phyloP scores from a whole-genome alignment of 495 filamentous ascomycete genomes.

The Penicillium crystallinum region DNA sequence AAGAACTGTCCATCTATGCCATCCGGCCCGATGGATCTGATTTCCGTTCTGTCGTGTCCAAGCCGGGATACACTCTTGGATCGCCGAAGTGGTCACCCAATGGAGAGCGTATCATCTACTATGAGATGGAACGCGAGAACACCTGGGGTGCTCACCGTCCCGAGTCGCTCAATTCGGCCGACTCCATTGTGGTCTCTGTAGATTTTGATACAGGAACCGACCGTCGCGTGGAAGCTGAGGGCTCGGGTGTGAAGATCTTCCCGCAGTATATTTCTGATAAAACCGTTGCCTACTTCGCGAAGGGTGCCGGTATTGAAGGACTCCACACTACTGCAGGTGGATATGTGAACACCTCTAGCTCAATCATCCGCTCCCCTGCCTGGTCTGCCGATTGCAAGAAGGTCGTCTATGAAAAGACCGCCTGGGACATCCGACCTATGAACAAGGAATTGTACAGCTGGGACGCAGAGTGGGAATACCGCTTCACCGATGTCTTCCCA shows the following conservation, averaged over 20 bases:
- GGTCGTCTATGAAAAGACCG: slow-evolving; percentile 26
- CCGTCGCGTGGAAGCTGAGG: slow-evolving; percentile 11
- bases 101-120: slow-evolving; percentile 23
- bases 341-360: slow-evolving; percentile 14
- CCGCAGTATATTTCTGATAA: slow-evolving; percentile 21
- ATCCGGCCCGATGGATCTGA: slow-evolving; percentile 24
- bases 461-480: slow-evolving; percentile 32
- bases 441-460: slow-evolving; percentile 27
- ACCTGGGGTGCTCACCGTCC: slow-evolving; percentile 27
- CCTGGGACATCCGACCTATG: slow-evolving; percentile 20
- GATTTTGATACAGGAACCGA: slow-evolving; percentile 19
- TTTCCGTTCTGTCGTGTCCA: slow-evolving; percentile 16
- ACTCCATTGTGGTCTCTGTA: slow-evolving; percentile 19
- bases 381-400: slow-evolving; percentile 27
- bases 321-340: slow-evolving; percentile 16
- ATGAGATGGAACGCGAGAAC: slow-evolving; percentile 24
- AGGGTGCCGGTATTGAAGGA: slow-evolving; percentile 16
- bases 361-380: slow-evolving; percentile 20
- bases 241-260: slow-evolving; percentile 21
- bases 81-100: slow-evolving; percentile 28
- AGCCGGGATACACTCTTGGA: slow-evolving; percentile 17
- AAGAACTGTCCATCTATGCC: slow-evolving; percentile 27
- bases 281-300: slow-evolving; percentile 22
- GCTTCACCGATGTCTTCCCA: slow-evolving; percentile 33
- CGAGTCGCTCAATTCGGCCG: slow-evolving; percentile 12